Percentiles rank a stretch among this genome's conserved stretches.
Evolutionary conservation across 805 yeast species (phyloP).

Genomic region (Millerozyma acaciae): DNA sequence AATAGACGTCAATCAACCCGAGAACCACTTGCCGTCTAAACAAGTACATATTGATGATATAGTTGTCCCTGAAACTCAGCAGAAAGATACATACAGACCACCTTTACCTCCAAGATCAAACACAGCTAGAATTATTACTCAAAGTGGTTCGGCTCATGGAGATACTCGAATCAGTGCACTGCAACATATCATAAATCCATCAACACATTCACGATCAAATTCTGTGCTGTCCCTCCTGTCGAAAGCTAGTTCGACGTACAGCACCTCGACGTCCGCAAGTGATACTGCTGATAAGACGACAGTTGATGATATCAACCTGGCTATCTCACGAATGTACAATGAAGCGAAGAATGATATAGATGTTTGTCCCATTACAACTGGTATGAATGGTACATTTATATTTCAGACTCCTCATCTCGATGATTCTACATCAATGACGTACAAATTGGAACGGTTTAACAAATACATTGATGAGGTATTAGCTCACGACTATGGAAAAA

Average conservation of each 20-base stretch:
- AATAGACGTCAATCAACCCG: conserved; percentile 19
- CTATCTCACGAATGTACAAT: conserved; percentile 23
- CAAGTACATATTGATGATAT: conserved; percentile 11
- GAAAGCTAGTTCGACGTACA: no score
- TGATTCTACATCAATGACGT: conserved; percentile 18
- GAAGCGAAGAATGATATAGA: conserved; percentile 30
- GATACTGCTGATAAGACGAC: conserved; percentile 9
- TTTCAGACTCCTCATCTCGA: no score
- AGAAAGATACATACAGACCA: conserved; percentile 16
- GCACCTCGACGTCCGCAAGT: conserved; percentile 5
- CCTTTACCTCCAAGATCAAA: conserved; percentile 32
- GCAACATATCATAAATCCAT: no score
- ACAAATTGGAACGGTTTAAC: conserved; percentile 21
- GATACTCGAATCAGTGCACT: no score
- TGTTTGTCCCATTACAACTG: conserved; percentile 23
- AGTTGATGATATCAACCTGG: conserved; percentile 3
- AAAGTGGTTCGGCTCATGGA: no score
- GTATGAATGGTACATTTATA: conserved; percentile 1
- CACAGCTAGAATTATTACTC: conserved; percentile 8
- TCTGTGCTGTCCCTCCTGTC: no score
- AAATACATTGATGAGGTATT: conserved; percentile 19
- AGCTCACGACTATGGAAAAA: not conserved
- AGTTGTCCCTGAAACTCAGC: conserved; percentile 8
- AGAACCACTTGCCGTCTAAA: conserved; percentile 27
- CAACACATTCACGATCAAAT: no score